A percentile compares a stretch with the other conserved stretches of the same genome.
phyloP scores from a whole-genome alignment of 2,329 filamentous ascomycete species.

The Paraphaeosphaeria sporulosa region DNA sequence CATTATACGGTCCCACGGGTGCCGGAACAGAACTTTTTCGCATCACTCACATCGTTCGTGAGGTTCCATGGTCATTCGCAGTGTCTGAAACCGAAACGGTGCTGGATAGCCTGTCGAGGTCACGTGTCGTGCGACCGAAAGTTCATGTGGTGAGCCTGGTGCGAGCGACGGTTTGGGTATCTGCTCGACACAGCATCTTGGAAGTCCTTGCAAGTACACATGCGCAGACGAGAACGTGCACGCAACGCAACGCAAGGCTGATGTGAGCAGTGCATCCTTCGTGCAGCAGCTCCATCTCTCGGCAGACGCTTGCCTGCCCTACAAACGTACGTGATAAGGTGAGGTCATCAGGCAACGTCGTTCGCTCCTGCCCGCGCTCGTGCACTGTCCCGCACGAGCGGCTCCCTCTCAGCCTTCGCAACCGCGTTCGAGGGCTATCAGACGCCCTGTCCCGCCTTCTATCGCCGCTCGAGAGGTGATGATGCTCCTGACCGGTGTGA shows the following conservation, averaged over 20 bases:
- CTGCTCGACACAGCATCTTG: background rate
- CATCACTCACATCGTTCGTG: background rate
- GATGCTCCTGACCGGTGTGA: constrained; percentile 11
- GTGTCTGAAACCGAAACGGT: background rate
- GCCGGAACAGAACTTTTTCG: background rate
- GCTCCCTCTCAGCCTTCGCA: constrained; percentile 1
- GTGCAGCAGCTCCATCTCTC: background rate
- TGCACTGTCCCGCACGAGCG: background rate
- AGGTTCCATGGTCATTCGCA: background rate
- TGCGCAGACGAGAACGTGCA: background rate
- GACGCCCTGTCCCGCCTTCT: background rate
- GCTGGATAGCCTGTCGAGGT: background rate
- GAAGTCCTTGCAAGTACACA: background rate
- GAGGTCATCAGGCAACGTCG: constrained; percentile 3
- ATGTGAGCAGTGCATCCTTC: constrained; percentile 5
- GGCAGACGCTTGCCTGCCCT: background rate
- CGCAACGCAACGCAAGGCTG: background rate
- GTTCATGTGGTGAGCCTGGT: background rate
- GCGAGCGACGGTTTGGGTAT: background rate
- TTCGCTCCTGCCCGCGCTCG: background rate
- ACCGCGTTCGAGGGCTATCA: background rate
- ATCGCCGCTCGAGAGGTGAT: background rate
- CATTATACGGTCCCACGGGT: background rate
- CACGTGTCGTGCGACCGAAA: background rate
- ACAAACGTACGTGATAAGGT: background rate